These are phyloP conservation scores for Xylariaceae sp. DNA, from an alignment of 2,329 filamentous ascomycete genomes.

Conservation along the genomic window DNA sequence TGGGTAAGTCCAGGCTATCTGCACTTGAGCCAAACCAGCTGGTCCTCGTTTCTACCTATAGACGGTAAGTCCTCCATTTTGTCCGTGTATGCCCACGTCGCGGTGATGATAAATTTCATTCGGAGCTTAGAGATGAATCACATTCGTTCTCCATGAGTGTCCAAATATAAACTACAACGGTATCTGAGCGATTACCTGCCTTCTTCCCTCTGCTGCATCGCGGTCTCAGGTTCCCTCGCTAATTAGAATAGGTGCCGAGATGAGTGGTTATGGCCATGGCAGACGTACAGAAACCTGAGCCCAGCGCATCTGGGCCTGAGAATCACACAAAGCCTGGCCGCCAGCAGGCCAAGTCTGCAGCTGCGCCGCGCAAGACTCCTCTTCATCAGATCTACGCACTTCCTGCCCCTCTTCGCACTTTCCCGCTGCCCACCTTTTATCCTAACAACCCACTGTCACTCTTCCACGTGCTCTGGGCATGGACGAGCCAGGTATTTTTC, in stretches of 20 bases:
- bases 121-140: constrained; percentile 55
- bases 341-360: constrained; percentile 2
- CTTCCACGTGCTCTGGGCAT: constrained; percentile 72
- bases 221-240: background rate
- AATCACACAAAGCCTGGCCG: background rate
- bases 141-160: constrained; percentile 52
- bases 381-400: constrained; percentile 74
- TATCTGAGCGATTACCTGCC: constrained; percentile 68
- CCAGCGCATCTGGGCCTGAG: constrained; percentile 19
- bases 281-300: constrained; percentile 26
- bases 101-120: constrained; percentile 59
- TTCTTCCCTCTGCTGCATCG: background rate
- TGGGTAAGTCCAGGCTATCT: background rate
- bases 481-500: constrained; percentile 68
- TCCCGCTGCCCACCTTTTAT: constrained; percentile 82
- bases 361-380: constrained; percentile 29
- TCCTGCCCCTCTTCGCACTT: constrained; percentile 73
- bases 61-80: constrained; percentile 12
- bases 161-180: constrained; percentile 91
- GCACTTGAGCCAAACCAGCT: background rate
- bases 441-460: constrained; percentile 90
- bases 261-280: constrained; percentile 39
- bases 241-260: constrained; percentile 39
- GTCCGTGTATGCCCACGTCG: constrained; percentile 29
- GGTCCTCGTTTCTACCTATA: constrained; percentile 7